Base-by-base conservation (phyloP, 1,139 yeast genomes). In the Suhomyces yuchorum region DNA sequence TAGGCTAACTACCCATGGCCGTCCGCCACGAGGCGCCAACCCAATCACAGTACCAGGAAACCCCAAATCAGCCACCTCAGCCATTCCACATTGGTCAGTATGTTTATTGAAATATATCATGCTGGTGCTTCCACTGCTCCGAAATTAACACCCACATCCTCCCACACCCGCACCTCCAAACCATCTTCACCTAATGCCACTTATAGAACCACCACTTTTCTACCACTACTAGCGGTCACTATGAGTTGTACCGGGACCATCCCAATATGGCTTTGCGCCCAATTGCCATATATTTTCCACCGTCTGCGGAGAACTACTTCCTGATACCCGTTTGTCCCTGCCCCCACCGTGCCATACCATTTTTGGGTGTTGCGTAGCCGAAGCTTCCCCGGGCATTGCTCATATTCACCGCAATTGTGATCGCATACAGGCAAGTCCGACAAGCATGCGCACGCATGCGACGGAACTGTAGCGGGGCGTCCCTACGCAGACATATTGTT, bases 351-450 rank as follows among this genome's bases (percentile, higher is more conserved):
- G 34, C 11, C 18, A n/a, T 15, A 18, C 34, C 17, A 30, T 3
- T 30, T 19, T 3, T 3, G 28, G 2, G 5, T 8, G 26, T 22
- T 24, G 19, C 17, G 30, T 22, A 37, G 24, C 26, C 40, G 19
- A 24, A 37, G 40, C 32, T 22, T 24, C 40, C 30, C 30, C 4
- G 14, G 30, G n/a, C 3, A 37, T 37, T 37, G 39, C 30, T 37
- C 20, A 24, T 37, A 37, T 24, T 8, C 30, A 14, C 19, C 14
- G 23, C 37, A 34, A 23, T 23, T 15, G 30, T 23, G 14, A 15
- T 24, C 39, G 15, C 39, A 26, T 22, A 17, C 18, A 18, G 44
- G 26, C 19, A 41, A 35, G 26, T 35, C 44, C 44, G 44, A 24
- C 39, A 19, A 15, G 39, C 34, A 22, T 17, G 24, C 22, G 37